Evolutionary conservation across 768 basidiomycete genomes (phyloP), one percentile per base, ranked within the genome.

Genomic region (Kwoniella sp.): DNA sequence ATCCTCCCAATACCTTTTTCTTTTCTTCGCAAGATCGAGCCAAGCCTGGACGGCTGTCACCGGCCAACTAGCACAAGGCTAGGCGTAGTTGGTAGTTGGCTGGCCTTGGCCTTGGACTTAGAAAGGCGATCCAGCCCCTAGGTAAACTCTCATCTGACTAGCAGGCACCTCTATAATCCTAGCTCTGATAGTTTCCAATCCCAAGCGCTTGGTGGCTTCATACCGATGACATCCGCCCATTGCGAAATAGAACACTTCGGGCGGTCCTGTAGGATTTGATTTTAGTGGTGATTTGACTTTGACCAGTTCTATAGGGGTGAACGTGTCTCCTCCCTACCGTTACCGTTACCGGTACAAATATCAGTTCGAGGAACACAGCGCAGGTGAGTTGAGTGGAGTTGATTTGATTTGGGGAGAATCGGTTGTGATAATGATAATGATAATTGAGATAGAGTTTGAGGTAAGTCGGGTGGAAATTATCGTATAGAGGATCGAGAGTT

Each of bases 191-290:
- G 74, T 77, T 57, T 76, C 73, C 50, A 67, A 60, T 25, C 68
- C 55, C 5, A 81, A 60, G 2, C 79, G 68, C 60, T 79, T 80
- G 47, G 77, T 76, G 5, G 80, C 80, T 63, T 81, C 80, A 60
- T 68, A 81, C 71, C 80, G 48, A 60, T 81, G 80, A 64, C 80
- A 81, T 0, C 80, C 80, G 2, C 80, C 80, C 57, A 81, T 71
- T 4, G 76, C 65, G 53, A 77, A 79, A 65, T 80, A 81, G 63
- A 77, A 80, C 15, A 55, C 60, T 51, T 75, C 61, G 2, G 66
- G 55, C 2, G 63, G 58, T 12, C 63, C 63, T 2, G 60, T 64
- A 13, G 73, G 71, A 37, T 74, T 65, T 22, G 29, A 46, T 40
- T 72, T 74, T 25, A 76, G 70, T 1, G 69, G 65, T 1, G 69